Percentiles rank a stretch among this genome's conserved stretches.
Evolutionary conservation across 2,329 filamentous ascomycete genomes (phyloP).

Genomic region (Zymoseptoria crescenta): DNA sequence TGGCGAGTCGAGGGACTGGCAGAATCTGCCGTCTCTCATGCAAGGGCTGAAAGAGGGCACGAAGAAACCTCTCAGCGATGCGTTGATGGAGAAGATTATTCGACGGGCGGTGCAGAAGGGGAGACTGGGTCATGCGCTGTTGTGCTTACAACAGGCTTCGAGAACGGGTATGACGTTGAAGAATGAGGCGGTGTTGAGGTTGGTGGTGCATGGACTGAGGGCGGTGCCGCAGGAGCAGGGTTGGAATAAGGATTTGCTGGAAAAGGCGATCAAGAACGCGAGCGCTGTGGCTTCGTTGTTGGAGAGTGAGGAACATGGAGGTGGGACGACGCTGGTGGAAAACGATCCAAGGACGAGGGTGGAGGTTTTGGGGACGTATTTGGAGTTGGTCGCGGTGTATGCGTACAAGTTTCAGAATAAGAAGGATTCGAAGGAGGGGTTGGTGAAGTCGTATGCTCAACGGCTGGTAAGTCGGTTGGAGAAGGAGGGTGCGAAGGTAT

Average conservation of each 20-base stretch:
- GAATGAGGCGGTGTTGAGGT: slow-evolving; percentile 24
- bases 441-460: slow-evolving; percentile 34
- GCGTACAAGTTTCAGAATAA: slow-evolving; percentile 29
- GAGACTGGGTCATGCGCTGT: slow-evolving; percentile 25
- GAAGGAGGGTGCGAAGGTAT: slow-evolving; percentile 8
- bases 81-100: slow-evolving; percentile 28
- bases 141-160: slow-evolving; percentile 26
- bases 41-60: slow-evolving; percentile 25
- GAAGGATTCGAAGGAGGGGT: slow-evolving; percentile 28
- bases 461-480: slow-evolving; percentile 31
- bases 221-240: slow-evolving; percentile 26
- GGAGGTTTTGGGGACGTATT: slow-evolving; percentile 34
- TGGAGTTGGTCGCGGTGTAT: slow-evolving; percentile 37
- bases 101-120: slow-evolving; percentile 25
- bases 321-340: slow-evolving; percentile 12
- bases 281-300: slow-evolving; percentile 35
- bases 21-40: slow-evolving; percentile 29
- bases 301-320: slow-evolving; percentile 35
- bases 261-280: slow-evolving; percentile 32
- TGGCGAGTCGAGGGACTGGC: slow-evolving; percentile 27
- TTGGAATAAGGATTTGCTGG: slow-evolving; percentile 33
- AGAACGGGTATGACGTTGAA: slow-evolving; percentile 30
- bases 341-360: slow-evolving; percentile 31
- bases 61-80: slow-evolving; percentile 12
- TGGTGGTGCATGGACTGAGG: slow-evolving; percentile 31